Conservation (phyloP, 139 green algal genomes). For the Eudorina sp. region DNA sequence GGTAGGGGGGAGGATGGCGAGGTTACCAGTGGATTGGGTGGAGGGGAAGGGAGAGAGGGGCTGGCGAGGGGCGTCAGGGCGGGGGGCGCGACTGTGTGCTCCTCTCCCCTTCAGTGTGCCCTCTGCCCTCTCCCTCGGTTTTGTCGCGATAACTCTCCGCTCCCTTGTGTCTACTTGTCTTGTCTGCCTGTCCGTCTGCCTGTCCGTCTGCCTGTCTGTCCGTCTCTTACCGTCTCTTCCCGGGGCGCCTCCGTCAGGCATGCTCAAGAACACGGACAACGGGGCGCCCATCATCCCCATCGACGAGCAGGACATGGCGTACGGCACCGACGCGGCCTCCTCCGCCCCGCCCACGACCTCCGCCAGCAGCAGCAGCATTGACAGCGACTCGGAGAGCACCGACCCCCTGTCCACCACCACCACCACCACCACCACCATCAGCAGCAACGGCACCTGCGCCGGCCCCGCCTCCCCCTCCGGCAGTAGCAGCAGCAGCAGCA, state of each 20-base stretch:
- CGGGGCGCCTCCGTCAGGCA: slow-evolving; percentile 57
- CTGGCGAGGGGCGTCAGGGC: too few relatives aligned
- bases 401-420: neutral
- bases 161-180: too few relatives aligned
- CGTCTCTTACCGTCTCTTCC: neutral
- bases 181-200: too few relatives aligned
- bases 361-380: neutral
- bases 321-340: neutral
- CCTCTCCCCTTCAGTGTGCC: too few relatives aligned
- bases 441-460: neutral
- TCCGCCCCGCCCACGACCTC: neutral
- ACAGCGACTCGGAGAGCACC: too few relatives aligned
- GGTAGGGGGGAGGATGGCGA: too few relatives aligned
- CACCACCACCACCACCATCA: neutral
- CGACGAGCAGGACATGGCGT: slow-evolving; percentile 68
- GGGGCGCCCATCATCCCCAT: slow-evolving; percentile 90
- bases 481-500: neutral
- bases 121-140: too few relatives aligned
- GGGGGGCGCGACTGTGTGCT: too few relatives aligned
- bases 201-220: neutral
- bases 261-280: slow-evolving; percentile 91
- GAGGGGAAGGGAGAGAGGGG: too few relatives aligned
- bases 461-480: too few relatives aligned
- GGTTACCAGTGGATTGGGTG: too few relatives aligned
- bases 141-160: too few relatives aligned